Conservation (phyloP, 2,329 filamentous ascomycete species). For the Taxawa tesnikishii region DNA sequence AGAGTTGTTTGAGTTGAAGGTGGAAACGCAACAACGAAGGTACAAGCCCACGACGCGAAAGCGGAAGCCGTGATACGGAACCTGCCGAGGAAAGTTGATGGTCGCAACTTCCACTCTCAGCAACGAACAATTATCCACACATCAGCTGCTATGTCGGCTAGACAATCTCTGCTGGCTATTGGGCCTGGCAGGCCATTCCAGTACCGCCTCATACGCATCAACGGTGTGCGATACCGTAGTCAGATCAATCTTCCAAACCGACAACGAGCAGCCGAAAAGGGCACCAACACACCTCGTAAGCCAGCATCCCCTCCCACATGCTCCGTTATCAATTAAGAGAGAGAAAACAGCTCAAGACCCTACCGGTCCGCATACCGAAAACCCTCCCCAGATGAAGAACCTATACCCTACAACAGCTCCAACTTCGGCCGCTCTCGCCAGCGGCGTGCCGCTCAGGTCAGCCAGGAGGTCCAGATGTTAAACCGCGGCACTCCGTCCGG, state of each 20-base stretch:
- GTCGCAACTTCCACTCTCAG: no score
- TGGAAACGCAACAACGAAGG: no score
- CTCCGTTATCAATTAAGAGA: not conserved
- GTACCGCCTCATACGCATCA: not conserved
- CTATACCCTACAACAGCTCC: slow-evolving; percentile 4
- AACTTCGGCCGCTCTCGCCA: slow-evolving; percentile 10
- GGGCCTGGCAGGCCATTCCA: not conserved
- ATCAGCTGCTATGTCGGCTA: no score
- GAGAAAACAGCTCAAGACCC: not conserved
- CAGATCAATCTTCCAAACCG: slow-evolving; percentile 2
- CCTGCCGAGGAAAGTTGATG: no score
- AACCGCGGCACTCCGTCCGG: slow-evolving; percentile 9
- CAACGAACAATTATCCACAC: no score
- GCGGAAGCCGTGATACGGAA: no score
- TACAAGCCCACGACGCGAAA: no score
- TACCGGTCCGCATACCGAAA: not conserved
- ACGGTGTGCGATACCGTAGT: slow-evolving; percentile 1
- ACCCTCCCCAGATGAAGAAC: slow-evolving; percentile 4
- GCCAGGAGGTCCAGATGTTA: slow-evolving; percentile 14
- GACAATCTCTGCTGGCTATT: not conserved
- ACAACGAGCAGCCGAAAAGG: slow-evolving; percentile 6
- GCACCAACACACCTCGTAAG: slow-evolving; percentile 6
- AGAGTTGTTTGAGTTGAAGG: not conserved
- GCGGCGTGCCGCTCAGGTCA: slow-evolving; percentile 14
- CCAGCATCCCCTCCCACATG: not conserved